Evolutionary conservation across 2,329 filamentous ascomycete genomes (phyloP).

Genomic region (Coleophoma cylindrospora): DNA sequence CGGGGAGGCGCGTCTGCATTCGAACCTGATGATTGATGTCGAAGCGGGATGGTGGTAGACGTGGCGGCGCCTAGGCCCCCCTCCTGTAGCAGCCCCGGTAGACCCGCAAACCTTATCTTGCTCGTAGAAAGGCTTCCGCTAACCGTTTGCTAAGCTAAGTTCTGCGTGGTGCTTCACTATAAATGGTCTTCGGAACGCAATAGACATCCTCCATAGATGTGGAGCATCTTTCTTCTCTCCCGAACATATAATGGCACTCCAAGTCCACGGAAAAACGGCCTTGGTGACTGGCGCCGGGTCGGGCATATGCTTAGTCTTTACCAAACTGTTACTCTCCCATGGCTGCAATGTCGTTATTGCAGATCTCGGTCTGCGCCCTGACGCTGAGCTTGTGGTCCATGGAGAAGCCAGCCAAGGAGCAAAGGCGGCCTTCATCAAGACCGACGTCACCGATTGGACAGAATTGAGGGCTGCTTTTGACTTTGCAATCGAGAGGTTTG

Average conservation of each 20-base stretch:
- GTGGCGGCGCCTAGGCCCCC: no score
- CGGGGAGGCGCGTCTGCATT: no score
- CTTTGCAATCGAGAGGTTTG: conserved; percentile 29
- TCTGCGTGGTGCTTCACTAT: no score
- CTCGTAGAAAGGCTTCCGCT: no score
- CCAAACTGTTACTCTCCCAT: conserved; percentile 33
- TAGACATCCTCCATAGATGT: no score
- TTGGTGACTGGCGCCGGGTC: neutral
- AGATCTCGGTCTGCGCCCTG: conserved; percentile 36
- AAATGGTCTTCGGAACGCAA: no score
- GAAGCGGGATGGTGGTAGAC: no score
- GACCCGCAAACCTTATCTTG: no score
- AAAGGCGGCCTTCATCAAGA: conserved; percentile 35
- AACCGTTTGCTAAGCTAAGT: no score
- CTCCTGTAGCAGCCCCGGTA: no score
- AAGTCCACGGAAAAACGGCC: neutral
- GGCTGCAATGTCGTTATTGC: conserved; percentile 41
- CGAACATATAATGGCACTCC: neutral
- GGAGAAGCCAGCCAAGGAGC: neutral
- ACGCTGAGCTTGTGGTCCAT: conserved; percentile 30
- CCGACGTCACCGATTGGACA: conserved; percentile 39
- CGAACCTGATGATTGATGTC: no score
- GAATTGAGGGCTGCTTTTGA: conserved; percentile 31
- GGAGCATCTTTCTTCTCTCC: no score
- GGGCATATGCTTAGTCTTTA: conserved; percentile 30